These are phyloP conservation scores for Wallacemonas rigidus DNA, from an alignment of 208 protist species.

Conservation along the genomic window DNA sequence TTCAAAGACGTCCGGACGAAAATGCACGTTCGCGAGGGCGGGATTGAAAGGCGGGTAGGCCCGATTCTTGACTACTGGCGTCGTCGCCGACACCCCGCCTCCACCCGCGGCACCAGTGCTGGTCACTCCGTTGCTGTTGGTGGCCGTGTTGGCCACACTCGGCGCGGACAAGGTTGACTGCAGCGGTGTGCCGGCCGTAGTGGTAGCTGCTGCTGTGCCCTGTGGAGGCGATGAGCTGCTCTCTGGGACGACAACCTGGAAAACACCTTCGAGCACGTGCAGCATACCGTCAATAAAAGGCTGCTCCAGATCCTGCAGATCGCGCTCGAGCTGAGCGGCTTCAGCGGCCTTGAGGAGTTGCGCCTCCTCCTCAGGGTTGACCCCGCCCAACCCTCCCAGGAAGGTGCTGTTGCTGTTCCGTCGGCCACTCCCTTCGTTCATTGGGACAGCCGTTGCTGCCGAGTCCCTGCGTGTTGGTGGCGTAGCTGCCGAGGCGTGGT, in stretches of 20 bases:
- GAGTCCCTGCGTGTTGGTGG: neutral
- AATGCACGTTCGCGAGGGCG: conserved; percentile 30
- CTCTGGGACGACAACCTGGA: conserved; percentile 11
- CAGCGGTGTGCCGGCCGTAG: neutral
- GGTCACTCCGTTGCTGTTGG: neutral
- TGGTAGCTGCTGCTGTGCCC: neutral
- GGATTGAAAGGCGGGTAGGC: conserved; percentile 44
- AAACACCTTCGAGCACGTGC: conserved; percentile 23
- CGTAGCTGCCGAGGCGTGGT: too few relatives aligned
- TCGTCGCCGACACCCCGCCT: neutral
- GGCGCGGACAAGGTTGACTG: neutral
- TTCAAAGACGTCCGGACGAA: conserved; percentile 42
- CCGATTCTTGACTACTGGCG: neutral
- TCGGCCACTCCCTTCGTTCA: neutral
- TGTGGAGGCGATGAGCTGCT: neutral
- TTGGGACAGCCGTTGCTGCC: neutral
- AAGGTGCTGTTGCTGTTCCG: conserved; percentile 1
- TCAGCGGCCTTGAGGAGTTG: conserved; percentile 1
- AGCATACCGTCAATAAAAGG: conserved; percentile 17
- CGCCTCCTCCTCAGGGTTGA: neutral
- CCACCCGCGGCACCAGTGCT: conserved; percentile 1
- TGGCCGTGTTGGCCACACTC: neutral
- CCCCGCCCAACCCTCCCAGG: neutral
- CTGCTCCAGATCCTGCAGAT: conserved; percentile 22
- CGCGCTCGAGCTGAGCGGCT: conserved; percentile 3